These are phyloP conservation scores for Serendipita sp. DNA, from an alignment of 768 basidiomycete genomes.

Conservation along the genomic window DNA sequence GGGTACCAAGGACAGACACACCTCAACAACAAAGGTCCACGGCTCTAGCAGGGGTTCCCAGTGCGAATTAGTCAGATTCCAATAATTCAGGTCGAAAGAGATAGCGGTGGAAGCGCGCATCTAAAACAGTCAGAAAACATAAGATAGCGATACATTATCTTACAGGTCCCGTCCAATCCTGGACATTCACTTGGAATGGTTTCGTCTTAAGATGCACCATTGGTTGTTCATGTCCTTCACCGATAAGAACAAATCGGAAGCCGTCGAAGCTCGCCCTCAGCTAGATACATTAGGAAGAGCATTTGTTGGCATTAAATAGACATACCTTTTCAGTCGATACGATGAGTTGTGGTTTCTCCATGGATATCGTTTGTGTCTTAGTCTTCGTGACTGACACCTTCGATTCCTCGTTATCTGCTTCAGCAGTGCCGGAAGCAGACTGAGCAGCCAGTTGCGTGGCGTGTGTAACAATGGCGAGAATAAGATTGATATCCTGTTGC, in stretches of 20 bases:
- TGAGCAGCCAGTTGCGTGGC: slow-evolving; percentile 63
- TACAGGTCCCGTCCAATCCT: slow-evolving; percentile 92
- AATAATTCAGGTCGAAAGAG: slow-evolving; percentile 77
- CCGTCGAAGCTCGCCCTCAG: slow-evolving; percentile 78
- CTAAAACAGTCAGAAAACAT: slow-evolving; percentile 27
- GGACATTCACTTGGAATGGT: slow-evolving; percentile 64
- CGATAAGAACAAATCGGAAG: slow-evolving; percentile 84
- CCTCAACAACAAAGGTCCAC: slow-evolving; percentile 72
- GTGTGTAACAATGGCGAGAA: slow-evolving; percentile 71
- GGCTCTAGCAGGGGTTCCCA: slow-evolving; percentile 98
- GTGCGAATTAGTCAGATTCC: slow-evolving; percentile 94
- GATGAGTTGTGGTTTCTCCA: slow-evolving; percentile 30
- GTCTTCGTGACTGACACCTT: slow-evolving; percentile 13
- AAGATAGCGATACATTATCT: slow-evolving; percentile 12
- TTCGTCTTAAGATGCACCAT: slow-evolving; percentile 79
- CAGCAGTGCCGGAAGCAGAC: slow-evolving; percentile 8
- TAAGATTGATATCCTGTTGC: slow-evolving; percentile 83
- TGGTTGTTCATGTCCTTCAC: slow-evolving; percentile 89
- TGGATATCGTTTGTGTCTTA: background rate
- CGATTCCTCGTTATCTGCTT: slow-evolving; percentile 1
- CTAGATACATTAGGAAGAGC: slow-evolving; percentile 25
- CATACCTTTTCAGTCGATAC: slow-evolving; percentile 71
- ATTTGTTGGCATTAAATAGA: background rate
- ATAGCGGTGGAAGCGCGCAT: slow-evolving; percentile 71
- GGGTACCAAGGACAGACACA: slow-evolving; percentile 18